Conservation (phyloP, 306 rosid species). For the Ammopiptanthus mongolicus region DNA sequence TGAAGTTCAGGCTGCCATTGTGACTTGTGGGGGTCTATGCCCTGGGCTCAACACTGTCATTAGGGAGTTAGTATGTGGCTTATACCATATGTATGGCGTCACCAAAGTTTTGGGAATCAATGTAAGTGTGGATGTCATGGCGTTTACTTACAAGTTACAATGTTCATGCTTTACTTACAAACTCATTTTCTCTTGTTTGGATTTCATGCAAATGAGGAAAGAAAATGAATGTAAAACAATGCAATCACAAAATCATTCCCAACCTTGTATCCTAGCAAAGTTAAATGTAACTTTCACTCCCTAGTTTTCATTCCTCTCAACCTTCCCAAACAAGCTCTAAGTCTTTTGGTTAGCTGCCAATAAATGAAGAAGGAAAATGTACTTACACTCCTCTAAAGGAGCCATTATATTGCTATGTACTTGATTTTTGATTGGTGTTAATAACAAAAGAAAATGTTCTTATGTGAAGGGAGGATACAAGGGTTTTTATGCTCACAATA, state of each 20-base stretch:
- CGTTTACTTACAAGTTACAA: neutral
- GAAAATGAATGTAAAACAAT: neutral
- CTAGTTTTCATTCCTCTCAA: neutral
- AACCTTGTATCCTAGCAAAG: slow-evolving; percentile 24
- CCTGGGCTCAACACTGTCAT: slow-evolving; percentile 98
- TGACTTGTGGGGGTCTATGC: slow-evolving; percentile 97
- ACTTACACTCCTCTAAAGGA: neutral
- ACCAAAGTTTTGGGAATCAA: slow-evolving; percentile 72
- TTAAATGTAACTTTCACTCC: neutral
- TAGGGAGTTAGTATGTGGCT: slow-evolving; percentile 85
- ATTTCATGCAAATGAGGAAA: neutral
- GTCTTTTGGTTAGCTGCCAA: neutral
- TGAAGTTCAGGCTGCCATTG: slow-evolving; percentile 86
- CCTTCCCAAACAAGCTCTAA: neutral
- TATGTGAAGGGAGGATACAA: slow-evolving; percentile 83
- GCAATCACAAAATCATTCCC: neutral
- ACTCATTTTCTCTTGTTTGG: neutral
- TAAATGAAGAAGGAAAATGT: neutral
- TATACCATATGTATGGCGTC: slow-evolving; percentile 84
- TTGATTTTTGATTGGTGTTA: neutral
- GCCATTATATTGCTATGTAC: neutral
- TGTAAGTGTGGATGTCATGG: slow-evolving; percentile 40
- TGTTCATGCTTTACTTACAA: neutral
- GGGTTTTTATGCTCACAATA: slow-evolving; percentile 88
- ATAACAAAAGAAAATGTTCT: slow-evolving; percentile 9